Evolutionary conservation across 768 basidiomycete species (phyloP).

Genomic region (Lactarius vividus): DNA sequence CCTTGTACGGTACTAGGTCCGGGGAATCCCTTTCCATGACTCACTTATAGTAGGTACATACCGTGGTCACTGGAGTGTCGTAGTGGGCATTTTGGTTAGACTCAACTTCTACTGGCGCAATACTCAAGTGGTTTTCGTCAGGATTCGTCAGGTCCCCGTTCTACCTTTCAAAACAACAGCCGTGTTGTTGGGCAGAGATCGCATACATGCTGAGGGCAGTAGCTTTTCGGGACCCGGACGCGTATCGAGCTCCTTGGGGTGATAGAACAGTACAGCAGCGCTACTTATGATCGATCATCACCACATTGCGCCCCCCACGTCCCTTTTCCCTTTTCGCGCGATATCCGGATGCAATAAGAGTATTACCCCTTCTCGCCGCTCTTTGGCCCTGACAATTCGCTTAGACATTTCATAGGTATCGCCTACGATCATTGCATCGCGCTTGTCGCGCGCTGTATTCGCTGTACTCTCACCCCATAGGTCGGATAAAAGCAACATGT

Average conservation of each 20-base stretch:
- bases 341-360: too few species aligned
- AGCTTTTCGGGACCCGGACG: background rate
- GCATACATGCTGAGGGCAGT: background rate
- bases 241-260: background rate
- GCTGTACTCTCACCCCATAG: background rate
- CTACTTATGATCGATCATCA: background rate
- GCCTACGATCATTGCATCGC: background rate
- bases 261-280: background rate
- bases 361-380: too few species aligned
- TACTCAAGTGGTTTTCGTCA: background rate
- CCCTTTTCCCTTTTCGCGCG: background rate
- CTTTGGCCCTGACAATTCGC: background rate
- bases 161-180: background rate
- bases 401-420: background rate
- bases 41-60: background rate
- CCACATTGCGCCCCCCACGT: background rate
- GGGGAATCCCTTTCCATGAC: background rate
- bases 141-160: background rate
- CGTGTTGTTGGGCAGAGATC: background rate
- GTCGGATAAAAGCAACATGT: background rate
- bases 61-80: too few species aligned
- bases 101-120: background rate
- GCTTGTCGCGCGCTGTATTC: slow-evolving; percentile 1
- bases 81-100: background rate
- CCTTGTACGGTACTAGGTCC: too few species aligned